Conservation (phyloP, 768 basidiomycete species). For the Termitomyces sp. region DNA sequence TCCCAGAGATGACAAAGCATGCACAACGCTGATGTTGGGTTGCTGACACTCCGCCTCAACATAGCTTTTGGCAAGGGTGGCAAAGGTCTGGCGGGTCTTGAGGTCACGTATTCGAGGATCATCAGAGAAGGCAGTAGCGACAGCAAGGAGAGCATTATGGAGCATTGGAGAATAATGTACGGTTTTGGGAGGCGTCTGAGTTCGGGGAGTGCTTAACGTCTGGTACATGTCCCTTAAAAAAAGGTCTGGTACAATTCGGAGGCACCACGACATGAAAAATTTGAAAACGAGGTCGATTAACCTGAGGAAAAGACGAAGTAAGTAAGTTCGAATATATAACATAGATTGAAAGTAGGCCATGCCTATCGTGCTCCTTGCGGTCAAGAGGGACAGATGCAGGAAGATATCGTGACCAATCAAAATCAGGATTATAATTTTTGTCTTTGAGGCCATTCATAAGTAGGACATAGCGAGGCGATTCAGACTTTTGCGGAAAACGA, state of each 20-base stretch:
- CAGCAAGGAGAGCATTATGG: constrained; percentile 56
- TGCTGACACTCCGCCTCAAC: constrained; percentile 41
- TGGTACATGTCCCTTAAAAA: constrained; percentile 46
- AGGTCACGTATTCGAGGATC: constrained; percentile 36
- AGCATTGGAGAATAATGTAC: constrained; percentile 69
- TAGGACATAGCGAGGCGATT: constrained; percentile 33
- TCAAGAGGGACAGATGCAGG: constrained; percentile 35
- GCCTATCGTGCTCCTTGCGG: constrained; percentile 40
- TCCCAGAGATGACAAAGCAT: constrained; percentile 35
- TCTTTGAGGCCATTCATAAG: constrained; percentile 34
- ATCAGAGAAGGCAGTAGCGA: constrained; percentile 38
- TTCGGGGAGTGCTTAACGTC: constrained; percentile 29
- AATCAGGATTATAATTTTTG: constrained; percentile 35
- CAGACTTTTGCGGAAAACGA: constrained; percentile 32
- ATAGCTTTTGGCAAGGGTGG: constrained; percentile 35
- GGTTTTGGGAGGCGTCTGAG: constrained; percentile 34
- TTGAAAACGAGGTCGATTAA: constrained; percentile 42
- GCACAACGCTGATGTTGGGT: constrained; percentile 38
- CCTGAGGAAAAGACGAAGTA: constrained; percentile 14
- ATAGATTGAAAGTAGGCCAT: constrained; percentile 6
- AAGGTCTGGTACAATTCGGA: constrained; percentile 40
- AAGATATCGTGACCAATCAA: constrained; percentile 46
- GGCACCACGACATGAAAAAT: constrained; percentile 44
- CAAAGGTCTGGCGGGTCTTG: constrained; percentile 35
- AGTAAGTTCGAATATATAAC: neutral